A percentile compares a stretch with the other conserved stretches of the same genome.
phyloP scores from a whole-genome alignment of 306 rosid genomes.

The Carpinus viminea region DNA sequence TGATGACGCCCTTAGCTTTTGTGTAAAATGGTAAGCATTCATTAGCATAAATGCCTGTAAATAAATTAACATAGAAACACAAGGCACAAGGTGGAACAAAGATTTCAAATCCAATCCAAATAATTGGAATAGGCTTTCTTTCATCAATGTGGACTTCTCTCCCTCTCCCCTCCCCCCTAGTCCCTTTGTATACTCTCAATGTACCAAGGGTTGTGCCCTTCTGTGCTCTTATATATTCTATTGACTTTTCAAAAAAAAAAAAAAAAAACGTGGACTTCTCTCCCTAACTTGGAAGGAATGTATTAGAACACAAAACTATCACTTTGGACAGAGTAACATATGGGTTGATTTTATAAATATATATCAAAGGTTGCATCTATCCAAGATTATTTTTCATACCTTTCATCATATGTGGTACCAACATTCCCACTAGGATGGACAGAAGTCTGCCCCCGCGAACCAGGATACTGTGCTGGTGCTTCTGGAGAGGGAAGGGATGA shows the following conservation, averaged over 20 bases:
- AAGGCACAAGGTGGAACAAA: neutral
- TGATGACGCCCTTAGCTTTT: neutral
- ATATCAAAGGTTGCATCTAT: neutral
- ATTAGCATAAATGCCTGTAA: neutral
- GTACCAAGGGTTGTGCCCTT: no score
- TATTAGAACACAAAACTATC: conserved; percentile 14
- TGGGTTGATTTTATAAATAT: conserved; percentile 7
- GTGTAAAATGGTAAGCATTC: neutral
- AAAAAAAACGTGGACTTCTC: conserved; percentile 6
- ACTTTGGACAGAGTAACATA: conserved; percentile 5
- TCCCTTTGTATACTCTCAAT: no score
- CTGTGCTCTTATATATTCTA: no score
- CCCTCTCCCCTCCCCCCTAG: conserved; percentile 16
- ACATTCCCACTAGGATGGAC: conserved; percentile 38
- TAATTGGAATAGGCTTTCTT: neutral
- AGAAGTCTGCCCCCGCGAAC: conserved; percentile 47
- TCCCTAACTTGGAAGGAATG: conserved; percentile 19
- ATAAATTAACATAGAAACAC: neutral
- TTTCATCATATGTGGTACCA: conserved; percentile 54
- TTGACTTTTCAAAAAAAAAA: no score
- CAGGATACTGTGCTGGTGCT: conserved; percentile 40
- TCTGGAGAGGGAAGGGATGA: conserved; percentile 47
- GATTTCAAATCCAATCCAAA: neutral
- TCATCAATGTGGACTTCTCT: neutral
- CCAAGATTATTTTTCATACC: conserved; percentile 43